Evolutionary conservation across 441 rosid genomes (phyloP), one percentile per base, ranked within the genome.

Genomic region (Mallotus japonicus): DNA sequence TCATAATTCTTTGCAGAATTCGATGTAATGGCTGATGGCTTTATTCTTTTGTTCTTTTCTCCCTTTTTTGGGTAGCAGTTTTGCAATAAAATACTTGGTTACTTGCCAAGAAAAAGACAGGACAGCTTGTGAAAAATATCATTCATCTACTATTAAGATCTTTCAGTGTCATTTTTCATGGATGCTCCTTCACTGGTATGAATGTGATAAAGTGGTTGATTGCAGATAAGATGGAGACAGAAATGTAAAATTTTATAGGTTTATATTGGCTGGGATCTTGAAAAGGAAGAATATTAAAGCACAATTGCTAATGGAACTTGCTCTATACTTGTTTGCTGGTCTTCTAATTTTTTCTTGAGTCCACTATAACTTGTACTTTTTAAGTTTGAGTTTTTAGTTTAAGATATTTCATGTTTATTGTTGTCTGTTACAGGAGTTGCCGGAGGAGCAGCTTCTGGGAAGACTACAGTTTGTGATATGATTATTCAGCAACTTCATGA

Each of bases 391-490:
- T 58, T 74, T 66, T 66, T 34, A 46, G 32, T 53, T 75, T 64
- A 58, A 67, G 46, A 67, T 44, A 16, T 54, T 62, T 65, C 63
- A 59, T 66, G 11, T 58, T 67, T 69, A 19, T 75, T 71, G 47
- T 70, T 65, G 76, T 75, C 7, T 76, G 63, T 42, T 57, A 70
- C 78, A 93, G 98, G 99, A 70, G 99, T 95, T 82, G 98, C 98
- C 69, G 99, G 99, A 46, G 99, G 98, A 22, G 95, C 99, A 3
- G 97, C 99, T 62, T 89, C 99, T n/a, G 99, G 99, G 49, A 95
- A 95, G 86, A 93, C 99, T 79, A 86, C 99, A 68, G 99, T 93
- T 22, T 95, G 99, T 73, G 97, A 95, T 86, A 89, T 95, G 98
- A 95, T 95, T 60, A 93, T 95, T 79, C 99, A 95, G 84, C 99